These are phyloP conservation scores for Arabidopsis suecica DNA, from an alignment of 345 rosid species.

Conservation along the genomic window DNA sequence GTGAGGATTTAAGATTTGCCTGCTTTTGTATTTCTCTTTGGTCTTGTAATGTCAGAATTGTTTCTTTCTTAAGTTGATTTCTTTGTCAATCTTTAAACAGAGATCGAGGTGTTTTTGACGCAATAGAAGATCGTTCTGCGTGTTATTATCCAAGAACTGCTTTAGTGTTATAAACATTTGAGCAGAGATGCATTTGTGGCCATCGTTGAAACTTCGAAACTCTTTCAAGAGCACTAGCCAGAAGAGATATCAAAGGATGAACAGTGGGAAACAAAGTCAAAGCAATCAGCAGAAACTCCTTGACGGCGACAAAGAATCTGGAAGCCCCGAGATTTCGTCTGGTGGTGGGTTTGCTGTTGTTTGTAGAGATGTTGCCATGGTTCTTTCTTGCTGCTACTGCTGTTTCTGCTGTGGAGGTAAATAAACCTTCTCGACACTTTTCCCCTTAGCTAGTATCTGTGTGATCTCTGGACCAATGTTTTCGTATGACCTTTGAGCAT, in stretches of 20 bases:
- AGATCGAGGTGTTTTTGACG: background rate
- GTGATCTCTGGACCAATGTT: background rate
- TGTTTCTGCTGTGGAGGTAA: slow-evolving; percentile 47
- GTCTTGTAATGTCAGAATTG: slow-evolving; percentile 1
- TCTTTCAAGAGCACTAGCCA: slow-evolving; percentile 43
- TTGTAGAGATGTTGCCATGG: slow-evolving; percentile 38
- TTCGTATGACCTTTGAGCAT: background rate
- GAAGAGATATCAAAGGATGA: slow-evolving; percentile 29
- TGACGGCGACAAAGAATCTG: background rate
- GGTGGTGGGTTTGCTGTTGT: slow-evolving; percentile 10
- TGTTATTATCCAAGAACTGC: background rate
- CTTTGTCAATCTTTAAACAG: background rate
- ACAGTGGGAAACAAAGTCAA: slow-evolving; percentile 28
- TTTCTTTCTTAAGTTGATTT: background rate
- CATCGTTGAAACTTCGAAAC: slow-evolving; percentile 42
- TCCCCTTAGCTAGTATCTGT: background rate
- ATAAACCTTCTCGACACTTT: background rate
- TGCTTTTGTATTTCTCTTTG: background rate
- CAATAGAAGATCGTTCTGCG: background rate
- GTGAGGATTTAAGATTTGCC: background rate
- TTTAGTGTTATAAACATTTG: background rate
- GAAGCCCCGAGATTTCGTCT: background rate
- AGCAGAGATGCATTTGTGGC: slow-evolving; percentile 47
- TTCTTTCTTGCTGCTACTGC: slow-evolving; percentile 43
- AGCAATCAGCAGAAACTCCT: slow-evolving; percentile 44